Evolutionary conservation across 2,329 filamentous ascomycete genomes (phyloP).

Genomic region (Cryphonectria naterciae): DNA sequence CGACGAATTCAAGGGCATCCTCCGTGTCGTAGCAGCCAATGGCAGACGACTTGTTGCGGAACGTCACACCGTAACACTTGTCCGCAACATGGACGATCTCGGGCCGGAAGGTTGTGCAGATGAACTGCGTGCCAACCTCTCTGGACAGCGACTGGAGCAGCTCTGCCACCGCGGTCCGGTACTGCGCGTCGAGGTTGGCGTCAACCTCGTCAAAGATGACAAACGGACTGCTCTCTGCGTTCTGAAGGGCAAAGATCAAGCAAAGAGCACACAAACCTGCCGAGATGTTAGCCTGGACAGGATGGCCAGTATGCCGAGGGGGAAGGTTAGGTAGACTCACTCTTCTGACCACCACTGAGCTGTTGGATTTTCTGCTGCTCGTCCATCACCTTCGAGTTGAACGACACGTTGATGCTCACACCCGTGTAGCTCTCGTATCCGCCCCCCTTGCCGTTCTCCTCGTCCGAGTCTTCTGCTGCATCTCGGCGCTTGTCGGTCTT

Average conservation of each 20-base stretch:
- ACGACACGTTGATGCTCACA: conserved; percentile 95
- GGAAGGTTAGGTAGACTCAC: conserved; percentile 53
- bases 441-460: conserved; percentile 68
- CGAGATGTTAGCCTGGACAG: conserved; percentile 8
- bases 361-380: conserved; percentile 98
- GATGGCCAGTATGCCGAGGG: neutral
- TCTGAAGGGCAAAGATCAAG: conserved; percentile 97
- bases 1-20: conserved; percentile 90
- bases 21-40: conserved; percentile 89
- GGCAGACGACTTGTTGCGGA: conserved; percentile 89
- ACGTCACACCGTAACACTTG: conserved; percentile 97
- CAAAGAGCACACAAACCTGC: conserved; percentile 92
- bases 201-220: conserved; percentile 99
- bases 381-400: conserved; percentile 94
- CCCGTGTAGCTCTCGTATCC: conserved; percentile 94
- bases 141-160: conserved; percentile 80
- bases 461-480: conserved; percentile 68
- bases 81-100: conserved; percentile 96
- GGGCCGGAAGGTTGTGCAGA: conserved; percentile 97
- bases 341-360: conserved; percentile 96
- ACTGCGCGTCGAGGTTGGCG: conserved; percentile 96
- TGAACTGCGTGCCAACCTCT: conserved; percentile 77
- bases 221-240: conserved; percentile 95
- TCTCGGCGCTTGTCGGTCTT: conserved; percentile 73
- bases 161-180: conserved; percentile 90